Conservation (phyloP, 2,329 filamentous ascomycete species). For the Epichloe sylvatica region DNA sequence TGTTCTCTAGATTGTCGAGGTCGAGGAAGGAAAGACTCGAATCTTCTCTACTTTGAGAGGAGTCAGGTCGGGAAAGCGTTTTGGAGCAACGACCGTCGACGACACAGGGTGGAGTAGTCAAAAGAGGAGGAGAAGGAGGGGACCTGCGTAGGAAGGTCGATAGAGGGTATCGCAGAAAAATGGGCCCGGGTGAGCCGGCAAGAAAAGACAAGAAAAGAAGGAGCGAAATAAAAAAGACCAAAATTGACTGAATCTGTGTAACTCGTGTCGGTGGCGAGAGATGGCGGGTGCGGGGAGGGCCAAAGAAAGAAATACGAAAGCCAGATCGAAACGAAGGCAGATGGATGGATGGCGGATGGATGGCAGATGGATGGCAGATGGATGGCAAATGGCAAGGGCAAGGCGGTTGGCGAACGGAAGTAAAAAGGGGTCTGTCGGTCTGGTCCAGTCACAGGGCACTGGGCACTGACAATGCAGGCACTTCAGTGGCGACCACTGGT, state of each 20-base stretch:
- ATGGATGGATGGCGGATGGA: no score
- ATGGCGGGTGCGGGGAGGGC: not conserved
- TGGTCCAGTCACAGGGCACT: not conserved
- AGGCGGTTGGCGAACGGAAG: no score
- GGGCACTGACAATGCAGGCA: not conserved
- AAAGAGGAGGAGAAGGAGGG: not conserved
- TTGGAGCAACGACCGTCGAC: not conserved
- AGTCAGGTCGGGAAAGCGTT: not conserved
- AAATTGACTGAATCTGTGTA: not conserved
- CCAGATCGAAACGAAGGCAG: not conserved
- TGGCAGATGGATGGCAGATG: no score
- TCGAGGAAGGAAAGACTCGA: conserved; percentile 2
- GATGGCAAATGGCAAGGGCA: no score
- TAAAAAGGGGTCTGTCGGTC: not conserved
- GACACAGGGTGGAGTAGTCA: not conserved
- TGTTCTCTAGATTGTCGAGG: not conserved
- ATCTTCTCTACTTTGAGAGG: not conserved
- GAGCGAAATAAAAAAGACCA: not conserved
- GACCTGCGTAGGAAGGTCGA: not conserved
- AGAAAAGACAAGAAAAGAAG: not conserved
- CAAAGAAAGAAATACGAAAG: not conserved
- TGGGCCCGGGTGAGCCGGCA: not conserved
- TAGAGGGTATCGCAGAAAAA: conserved; percentile 3
- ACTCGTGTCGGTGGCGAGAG: conserved; percentile 1
- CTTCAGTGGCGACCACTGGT: no score